phyloP scores from a whole-genome alignment of 1,284 basidiomycete species.

The Thecaphora thlaspeos region DNA sequence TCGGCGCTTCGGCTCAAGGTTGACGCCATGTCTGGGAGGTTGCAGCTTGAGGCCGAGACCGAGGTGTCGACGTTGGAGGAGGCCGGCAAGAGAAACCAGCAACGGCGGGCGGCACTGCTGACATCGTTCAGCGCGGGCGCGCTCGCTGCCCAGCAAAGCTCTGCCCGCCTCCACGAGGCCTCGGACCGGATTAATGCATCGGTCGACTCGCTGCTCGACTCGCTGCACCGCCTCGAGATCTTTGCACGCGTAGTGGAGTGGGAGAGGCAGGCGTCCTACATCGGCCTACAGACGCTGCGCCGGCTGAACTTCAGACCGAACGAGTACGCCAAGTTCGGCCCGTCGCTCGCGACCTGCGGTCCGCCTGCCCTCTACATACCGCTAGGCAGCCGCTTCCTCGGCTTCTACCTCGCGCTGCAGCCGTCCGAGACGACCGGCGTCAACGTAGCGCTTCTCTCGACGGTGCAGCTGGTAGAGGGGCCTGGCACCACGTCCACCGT shows the following conservation, averaged over 20 bases:
- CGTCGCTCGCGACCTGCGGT: constrained; percentile 14
- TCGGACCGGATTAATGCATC: constrained; percentile 34
- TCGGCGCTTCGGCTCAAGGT: constrained; percentile 30
- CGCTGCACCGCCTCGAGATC: constrained; percentile 32
- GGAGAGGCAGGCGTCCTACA: constrained; percentile 44
- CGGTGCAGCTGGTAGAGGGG: constrained; percentile 25
- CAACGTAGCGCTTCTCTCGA: constrained; percentile 33
- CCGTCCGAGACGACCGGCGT: constrained; percentile 22
- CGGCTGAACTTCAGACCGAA: constrained; percentile 66
- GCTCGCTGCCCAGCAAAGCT: constrained; percentile 15
- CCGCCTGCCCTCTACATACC: constrained; percentile 35
- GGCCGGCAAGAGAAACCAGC: neutral
- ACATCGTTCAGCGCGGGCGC: neutral
- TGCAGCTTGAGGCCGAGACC: constrained; percentile 20
- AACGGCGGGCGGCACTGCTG: neutral
- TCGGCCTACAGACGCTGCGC: constrained; percentile 66
- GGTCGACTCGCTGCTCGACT: constrained; percentile 25
- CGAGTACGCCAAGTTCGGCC: constrained; percentile 38
- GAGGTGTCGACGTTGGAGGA: no score
- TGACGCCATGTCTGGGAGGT: constrained; percentile 27
- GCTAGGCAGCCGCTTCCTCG: constrained; percentile 29
- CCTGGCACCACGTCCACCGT: constrained; percentile 17
- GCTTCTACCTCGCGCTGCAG: constrained; percentile 40
- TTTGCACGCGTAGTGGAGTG: constrained; percentile 44
- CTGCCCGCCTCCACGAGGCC: constrained; percentile 25